Evolutionary conservation across 331 rosid genomes (phyloP), one percentile per base, ranked within the genome.

Genomic region (Phaseolus coccineus): DNA sequence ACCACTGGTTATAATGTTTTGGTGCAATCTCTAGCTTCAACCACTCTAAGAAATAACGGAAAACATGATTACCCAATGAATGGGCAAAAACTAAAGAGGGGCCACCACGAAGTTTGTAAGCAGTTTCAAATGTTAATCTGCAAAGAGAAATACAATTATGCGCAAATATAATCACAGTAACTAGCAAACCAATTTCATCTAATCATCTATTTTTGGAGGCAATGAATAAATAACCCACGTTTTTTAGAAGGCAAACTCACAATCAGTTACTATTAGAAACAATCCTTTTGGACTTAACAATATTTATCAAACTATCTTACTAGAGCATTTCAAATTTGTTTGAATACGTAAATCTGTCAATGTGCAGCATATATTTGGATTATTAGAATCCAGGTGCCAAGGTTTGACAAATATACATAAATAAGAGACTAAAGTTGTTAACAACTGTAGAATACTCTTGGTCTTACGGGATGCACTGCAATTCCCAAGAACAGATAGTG

Each of bases 21-120:
- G 99, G 99, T 46, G 99, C 93, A 84, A 95, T 95, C 84, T 95
- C 98, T 77, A 91, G 89, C 90, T 95, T 95, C 80, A 95, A 75
- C 99, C 99, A 95, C 90, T 95, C 99, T 93, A 95, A 84, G 86
- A 95, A 95, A 89, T 95, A 95, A 52, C 97, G 98, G 64, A 95
- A 95, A 42, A 95, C 99, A 5, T 90, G 16, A 75, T 91, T 95
- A 48, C 99, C 99, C 84, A 95, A 68, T 12, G 99, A 95, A 93
- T 95, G 99, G 66, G 92, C 99, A 91, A 91, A 91, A 66, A 95
- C 99, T 30, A 95, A 25, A 44, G 99, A 95, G 79, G 98, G 99
- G 51, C 99, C 99, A 71, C 99, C 99, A 57, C 97, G 97, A 75
- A 90, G 97, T 81, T 95, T 93, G 47, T 73, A 78, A 39, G 99